These are phyloP conservation scores for Fusarium torreyae DNA, from an alignment of 2,329 filamentous ascomycete species.

Conservation along the genomic window DNA sequence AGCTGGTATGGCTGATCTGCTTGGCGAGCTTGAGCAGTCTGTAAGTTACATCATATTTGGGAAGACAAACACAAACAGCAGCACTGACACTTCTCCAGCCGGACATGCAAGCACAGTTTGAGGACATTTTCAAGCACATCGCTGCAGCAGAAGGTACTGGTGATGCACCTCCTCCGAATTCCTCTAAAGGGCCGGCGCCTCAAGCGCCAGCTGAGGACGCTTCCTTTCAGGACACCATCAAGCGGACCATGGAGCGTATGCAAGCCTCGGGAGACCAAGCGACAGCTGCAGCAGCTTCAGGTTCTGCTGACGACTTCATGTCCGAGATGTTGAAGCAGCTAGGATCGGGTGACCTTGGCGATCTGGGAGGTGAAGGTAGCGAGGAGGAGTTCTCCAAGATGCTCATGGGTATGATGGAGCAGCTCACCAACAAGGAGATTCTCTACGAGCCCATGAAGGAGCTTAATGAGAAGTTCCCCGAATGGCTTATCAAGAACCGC, in stretches of 20 bases:
- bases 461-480: constrained; percentile 90
- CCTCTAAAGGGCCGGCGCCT: constrained; percentile 51
- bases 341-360: constrained; percentile 69
- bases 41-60: constrained; percentile 56
- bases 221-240: constrained; percentile 92
- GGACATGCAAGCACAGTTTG: constrained; percentile 84
- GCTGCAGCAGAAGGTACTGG: constrained; percentile 64
- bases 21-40: constrained; percentile 78
- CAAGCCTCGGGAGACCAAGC: constrained; percentile 89
- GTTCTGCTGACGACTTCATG: constrained; percentile 82
- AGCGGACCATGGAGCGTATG: constrained; percentile 96
- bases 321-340: constrained; percentile 94
- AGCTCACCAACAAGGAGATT: constrained; percentile 98
- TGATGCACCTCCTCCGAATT: constrained; percentile 42
- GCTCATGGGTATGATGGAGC: constrained; percentile 98
- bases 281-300: constrained; percentile 80
- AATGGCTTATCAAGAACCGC: constrained; percentile 86
- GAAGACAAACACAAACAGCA: not conserved
- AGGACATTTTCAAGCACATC: constrained; percentile 82
- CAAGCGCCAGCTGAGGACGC: constrained; percentile 66
- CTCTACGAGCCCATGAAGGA: constrained; percentile 99
- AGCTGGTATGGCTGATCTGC: constrained; percentile 87
- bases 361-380: constrained; percentile 65
- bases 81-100: constrained; percentile 58
- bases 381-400: constrained; percentile 96